phyloP scores from a whole-genome alignment of 1,284 basidiomycete genomes.

The Malassezia slooffiae region DNA sequence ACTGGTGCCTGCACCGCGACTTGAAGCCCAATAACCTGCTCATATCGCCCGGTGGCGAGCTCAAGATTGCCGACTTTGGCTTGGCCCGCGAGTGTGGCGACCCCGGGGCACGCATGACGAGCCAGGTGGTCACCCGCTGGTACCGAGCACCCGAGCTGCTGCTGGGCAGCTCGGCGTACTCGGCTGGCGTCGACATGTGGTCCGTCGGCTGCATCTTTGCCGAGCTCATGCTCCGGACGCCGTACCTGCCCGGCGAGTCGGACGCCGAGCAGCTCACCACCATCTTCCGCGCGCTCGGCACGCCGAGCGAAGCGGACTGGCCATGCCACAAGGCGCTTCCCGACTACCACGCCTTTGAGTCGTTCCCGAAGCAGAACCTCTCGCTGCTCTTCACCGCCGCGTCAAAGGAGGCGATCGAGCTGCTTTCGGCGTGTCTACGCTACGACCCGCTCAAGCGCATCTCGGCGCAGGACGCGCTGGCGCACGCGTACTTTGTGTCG shows the following conservation, averaged over 20 bases:
- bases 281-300: conserved; percentile 85
- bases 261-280: conserved; percentile 94
- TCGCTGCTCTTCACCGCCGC: conserved; percentile 82
- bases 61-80: conserved; percentile 99
- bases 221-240: conserved; percentile 85
- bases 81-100: conserved; percentile 89
- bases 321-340: conserved; percentile 62
- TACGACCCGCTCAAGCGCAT: conserved; percentile 80
- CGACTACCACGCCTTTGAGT: conserved; percentile 26
- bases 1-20: conserved; percentile 88
- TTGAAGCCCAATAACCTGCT: conserved; percentile 97
- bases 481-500: conserved; percentile 36
- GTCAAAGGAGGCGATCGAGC: conserved; percentile 70
- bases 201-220: conserved; percentile 92
- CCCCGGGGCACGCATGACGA: conserved; percentile 89
- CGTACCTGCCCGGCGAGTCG: conserved; percentile 80
- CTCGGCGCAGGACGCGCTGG: conserved; percentile 16
- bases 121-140: conserved; percentile 94
- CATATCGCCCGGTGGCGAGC: conserved; percentile 74
- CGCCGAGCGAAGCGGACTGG: conserved; percentile 93
- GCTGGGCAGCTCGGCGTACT: conserved; percentile 76
- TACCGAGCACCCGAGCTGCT: conserved; percentile 90
- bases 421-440: conserved; percentile 65
- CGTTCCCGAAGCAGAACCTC: conserved; percentile 66
- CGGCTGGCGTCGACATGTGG: conserved; percentile 82